phyloP scores from a whole-genome alignment of 2,329 filamentous ascomycete species.

The Claviceps humidiphila region DNA sequence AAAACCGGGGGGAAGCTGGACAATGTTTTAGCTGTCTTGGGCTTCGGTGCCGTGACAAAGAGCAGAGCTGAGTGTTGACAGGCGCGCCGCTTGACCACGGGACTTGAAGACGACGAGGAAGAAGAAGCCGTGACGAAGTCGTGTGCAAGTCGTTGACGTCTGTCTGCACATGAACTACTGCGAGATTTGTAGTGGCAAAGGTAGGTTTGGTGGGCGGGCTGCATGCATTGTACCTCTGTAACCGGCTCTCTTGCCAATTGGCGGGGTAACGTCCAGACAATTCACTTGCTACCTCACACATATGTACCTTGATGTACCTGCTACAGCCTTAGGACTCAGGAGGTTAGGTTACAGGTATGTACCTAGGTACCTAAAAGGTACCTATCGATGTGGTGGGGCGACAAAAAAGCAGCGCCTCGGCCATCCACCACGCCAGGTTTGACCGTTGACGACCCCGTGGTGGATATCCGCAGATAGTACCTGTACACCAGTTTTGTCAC shows the following conservation, averaged over 20 bases:
- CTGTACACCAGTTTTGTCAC: background rate
- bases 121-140: background rate
- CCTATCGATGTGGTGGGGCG: background rate
- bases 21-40: background rate
- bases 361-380: background rate
- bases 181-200: background rate
- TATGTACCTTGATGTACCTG: background rate
- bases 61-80: background rate
- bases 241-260: conserved; percentile 13
- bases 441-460: background rate
- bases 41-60: background rate
- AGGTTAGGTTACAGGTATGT: no score
- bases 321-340: no score
- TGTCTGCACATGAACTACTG: background rate
- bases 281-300: background rate
- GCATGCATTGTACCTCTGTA: background rate
- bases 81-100: background rate
- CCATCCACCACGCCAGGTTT: background rate
- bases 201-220: background rate
- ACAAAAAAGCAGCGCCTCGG: background rate
- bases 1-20: background rate
- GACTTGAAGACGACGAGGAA: background rate
- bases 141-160: background rate
- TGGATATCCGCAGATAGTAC: background rate
- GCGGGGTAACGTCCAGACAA: conserved; percentile 22